Evolutionary conservation across 2,329 filamentous ascomycete genomes (phyloP).

Genomic region (Lasiodiplodia hormozganensis): DNA sequence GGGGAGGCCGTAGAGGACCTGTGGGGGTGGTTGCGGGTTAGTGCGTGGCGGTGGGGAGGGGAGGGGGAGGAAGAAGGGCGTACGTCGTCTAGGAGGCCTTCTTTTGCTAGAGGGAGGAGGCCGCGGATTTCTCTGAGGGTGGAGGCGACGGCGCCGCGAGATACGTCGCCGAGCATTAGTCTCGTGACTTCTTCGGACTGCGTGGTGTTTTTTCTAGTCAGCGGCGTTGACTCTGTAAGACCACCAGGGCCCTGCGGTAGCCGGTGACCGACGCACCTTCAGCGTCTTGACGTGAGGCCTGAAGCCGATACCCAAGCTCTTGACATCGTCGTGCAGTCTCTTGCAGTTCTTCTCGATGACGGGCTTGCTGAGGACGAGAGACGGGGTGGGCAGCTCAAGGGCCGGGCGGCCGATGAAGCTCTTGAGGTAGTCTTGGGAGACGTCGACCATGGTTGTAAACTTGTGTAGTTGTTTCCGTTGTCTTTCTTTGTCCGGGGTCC

Average conservation of each 20-base stretch:
- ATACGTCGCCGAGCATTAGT: conserved; percentile 23
- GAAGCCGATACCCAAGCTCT: conserved; percentile 26
- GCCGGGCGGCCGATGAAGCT: conserved; percentile 27
- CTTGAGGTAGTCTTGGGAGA: conserved; percentile 18
- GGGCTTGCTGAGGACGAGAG: conserved; percentile 28
- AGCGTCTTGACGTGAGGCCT: conserved; percentile 29
- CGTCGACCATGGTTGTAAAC: conserved; percentile 13
- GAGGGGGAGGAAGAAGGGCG: not conserved
- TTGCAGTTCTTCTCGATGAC: conserved; percentile 24
- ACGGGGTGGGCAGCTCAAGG: conserved; percentile 27
- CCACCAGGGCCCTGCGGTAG: not conserved
- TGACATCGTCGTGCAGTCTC: conserved; percentile 25
- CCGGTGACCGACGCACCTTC: conserved; percentile 4
- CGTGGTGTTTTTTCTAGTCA: no score
- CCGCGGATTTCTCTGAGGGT: conserved; percentile 26
- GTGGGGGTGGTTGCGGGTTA: not conserved
- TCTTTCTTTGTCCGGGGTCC: not conserved
- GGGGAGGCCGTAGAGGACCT: conserved; percentile 28
- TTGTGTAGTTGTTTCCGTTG: not conserved
- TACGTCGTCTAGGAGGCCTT: conserved; percentile 21
- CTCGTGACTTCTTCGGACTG: conserved; percentile 28
- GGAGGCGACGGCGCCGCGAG: conserved; percentile 16
- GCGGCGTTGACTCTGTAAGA: no score
- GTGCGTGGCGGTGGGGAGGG: not conserved
- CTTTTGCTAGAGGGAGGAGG: conserved; percentile 18